Base-by-base conservation (phyloP, 306 rosid genomes). In the Acmispon strigosus region DNA sequence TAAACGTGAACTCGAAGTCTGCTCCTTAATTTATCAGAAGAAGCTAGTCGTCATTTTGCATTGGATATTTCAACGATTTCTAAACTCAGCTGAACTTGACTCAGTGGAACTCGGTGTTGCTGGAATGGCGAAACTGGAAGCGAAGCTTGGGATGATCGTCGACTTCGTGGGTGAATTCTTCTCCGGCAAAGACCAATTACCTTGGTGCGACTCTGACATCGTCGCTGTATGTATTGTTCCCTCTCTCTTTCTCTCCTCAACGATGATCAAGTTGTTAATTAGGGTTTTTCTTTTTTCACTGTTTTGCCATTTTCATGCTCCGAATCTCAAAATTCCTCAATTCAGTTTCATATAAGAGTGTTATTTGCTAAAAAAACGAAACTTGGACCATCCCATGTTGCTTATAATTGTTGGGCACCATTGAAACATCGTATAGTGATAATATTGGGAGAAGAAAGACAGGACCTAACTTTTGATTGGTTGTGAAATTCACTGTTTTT, bases 151-250 rank as follows among this genome's bases (percentile, higher is more conserved):
- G 12, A 90, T 80, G 57, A 82, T 90, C 36, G 78, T 90, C 9
- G 88, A 80, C 29, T 86, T 90, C 9, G 87, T 92, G 2, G 84
- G 87, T 8, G 79, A 52, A 64, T 92, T 92, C 92, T 90, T 92
- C 83, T 80, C 96, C 62, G 90, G 96, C 58, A 78, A 78, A 27
- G 98, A 92, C 41, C 78, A 75, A 7, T 82, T 92, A 2, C 96
- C 98, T 8, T 85, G 87, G 88, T 88, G 92, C 77, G 98, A 92
- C 52, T 47, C 79, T 17, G 96, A 86, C 56, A 70, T 92, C 73
- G 62, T 92, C 42, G 85, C 84, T 22, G 98, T 92, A 78, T 49
- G n/a, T n/a, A n/a, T n/a, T n/a, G 79, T 32, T 16, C 7, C 11
- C 47, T 55, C 17, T n/a, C 45, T 29, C n/a, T 44, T 20, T 12